Conservation (phyloP, 768 basidiomycete species). For the Trametes villosa region DNA sequence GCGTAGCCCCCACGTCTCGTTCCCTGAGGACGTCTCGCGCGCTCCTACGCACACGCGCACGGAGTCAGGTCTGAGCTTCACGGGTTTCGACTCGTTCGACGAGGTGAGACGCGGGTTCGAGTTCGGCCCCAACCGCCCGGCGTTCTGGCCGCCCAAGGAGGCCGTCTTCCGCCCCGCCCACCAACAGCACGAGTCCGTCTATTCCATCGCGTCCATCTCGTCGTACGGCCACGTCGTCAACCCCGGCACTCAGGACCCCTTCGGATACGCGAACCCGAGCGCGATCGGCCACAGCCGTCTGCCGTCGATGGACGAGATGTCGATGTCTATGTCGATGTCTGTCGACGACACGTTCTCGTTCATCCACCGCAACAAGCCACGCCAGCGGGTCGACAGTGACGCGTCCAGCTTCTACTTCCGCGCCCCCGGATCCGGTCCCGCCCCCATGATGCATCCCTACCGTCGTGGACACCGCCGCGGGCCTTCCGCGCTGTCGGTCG, state of each 20-base stretch:
- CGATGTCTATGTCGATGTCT: conserved; percentile 50
- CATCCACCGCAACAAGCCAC: conserved; percentile 43
- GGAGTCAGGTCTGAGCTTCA: conserved; percentile 65
- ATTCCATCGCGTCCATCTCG: conserved; percentile 80
- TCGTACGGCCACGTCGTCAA: conserved; percentile 75
- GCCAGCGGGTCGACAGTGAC: conserved; percentile 71
- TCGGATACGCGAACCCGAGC: conserved; percentile 66
- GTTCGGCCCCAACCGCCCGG: conserved; percentile 62
- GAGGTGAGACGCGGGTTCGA: conserved; percentile 83
- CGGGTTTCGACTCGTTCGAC: conserved; percentile 74
- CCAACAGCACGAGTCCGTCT: conserved; percentile 57
- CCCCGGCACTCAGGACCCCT: conserved; percentile 68
- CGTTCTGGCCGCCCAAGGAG: conserved; percentile 63
- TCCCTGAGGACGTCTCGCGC: conserved; percentile 17
- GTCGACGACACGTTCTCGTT: conserved; percentile 81
- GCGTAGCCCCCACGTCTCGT: conserved; percentile 27
- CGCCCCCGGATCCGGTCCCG: conserved; percentile 38
- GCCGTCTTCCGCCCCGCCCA: conserved; percentile 41
- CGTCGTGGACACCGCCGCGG: conserved; percentile 59
- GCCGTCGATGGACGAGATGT: conserved; percentile 52
- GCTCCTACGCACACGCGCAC: conserved; percentile 38
- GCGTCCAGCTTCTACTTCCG: conserved; percentile 79
- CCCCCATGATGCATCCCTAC: conserved; percentile 36
- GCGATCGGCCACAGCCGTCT: conserved; percentile 61
- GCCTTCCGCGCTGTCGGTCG: conserved; percentile 55